Base-by-base conservation (phyloP, 2,329 filamentous ascomycete genomes). In the Colletotrichum cordylinicola region DNA sequence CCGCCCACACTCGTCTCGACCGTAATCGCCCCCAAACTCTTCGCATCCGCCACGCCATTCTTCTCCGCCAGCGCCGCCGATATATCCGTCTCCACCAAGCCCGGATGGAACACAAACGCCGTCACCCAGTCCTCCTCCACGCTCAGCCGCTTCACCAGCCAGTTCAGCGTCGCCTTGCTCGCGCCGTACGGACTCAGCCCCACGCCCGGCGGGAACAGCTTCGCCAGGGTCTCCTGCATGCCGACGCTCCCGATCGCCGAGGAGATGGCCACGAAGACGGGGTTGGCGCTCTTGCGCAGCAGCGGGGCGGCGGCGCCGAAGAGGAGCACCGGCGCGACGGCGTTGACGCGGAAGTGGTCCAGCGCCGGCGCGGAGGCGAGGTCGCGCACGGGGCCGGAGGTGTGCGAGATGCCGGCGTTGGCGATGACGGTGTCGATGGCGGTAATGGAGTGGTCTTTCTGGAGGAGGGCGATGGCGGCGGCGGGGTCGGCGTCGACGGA, bases 351-450 rank as follows among this genome's bases (percentile, higher is more conserved):
- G 65, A 88, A 79, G 77, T 87, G 84, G 2, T 82, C 78, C 3
- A 79, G 61, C 1, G 83, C 81, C 1, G 75, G 55, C 0, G 84
- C 81, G 1, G 78, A 75, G 0, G 83, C 82, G 35, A 78, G 85
- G 9, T 78, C 68, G 9, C 80, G 79, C 5, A 78, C 79, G 15
- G 5, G 64, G 4, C 8, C 8, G 43, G 12, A 6, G 33, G 31
- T 29, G 70, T 64, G 13, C 10, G 70, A 33, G 29, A 88, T 85
- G 12, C 84, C 89, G 1, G 90, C 89, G 79, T 91, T 91, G 69
- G 89, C 87, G 70, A 92, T 86, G 6, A 91, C 85, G 12, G 89
- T 79, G 78, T 91, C 89, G 6, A 91, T 80, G 37, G 83, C 79
- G 8, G 79, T 77, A 71, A 91, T 85, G 8, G 80, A 81, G 24